Evolutionary conservation across 1,139 yeast species (phyloP).

Genomic region (Debaryomyces coudertii): DNA sequence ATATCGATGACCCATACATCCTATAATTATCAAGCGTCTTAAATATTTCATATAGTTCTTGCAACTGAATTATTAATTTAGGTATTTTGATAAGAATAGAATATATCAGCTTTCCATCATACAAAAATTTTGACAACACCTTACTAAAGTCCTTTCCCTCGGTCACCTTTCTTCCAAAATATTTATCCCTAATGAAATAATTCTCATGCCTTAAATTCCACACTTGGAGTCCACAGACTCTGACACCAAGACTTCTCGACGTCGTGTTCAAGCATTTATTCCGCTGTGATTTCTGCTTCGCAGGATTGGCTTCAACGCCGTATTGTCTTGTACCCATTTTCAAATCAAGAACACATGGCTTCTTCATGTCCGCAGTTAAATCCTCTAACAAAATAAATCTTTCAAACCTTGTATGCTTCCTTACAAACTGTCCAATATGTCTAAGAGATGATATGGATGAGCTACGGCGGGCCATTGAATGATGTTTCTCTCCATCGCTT

Average conservation of each 20-base stretch:
- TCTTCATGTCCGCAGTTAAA: conserved; percentile 75
- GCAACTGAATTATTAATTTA: conserved; percentile 58
- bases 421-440: conserved; percentile 19
- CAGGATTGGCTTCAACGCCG: conserved; percentile 83
- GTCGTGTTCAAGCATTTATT: conserved; percentile 83
- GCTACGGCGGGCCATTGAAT: background rate
- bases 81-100: conserved; percentile 76
- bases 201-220: conserved; percentile 55
- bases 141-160: conserved; percentile 79
- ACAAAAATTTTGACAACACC: conserved; percentile 73
- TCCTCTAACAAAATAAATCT: conserved; percentile 90
- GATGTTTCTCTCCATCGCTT: background rate
- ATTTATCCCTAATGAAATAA: conserved; percentile 79
- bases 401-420: conserved; percentile 62
- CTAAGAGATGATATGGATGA: conserved; percentile 3
- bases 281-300: conserved; percentile 79
- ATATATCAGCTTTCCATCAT: conserved; percentile 64
- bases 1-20: conserved; percentile 85
- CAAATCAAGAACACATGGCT: conserved; percentile 90
- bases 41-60: conserved; percentile 60
- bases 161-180: conserved; percentile 79
- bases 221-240: conserved; percentile 94
- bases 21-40: conserved; percentile 72
- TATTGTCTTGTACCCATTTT: conserved; percentile 99
- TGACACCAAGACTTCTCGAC: conserved; percentile 78